phyloP scores from a whole-genome alignment of 192 early-diverging fungal genomes.

The Coemansia sp. region DNA sequence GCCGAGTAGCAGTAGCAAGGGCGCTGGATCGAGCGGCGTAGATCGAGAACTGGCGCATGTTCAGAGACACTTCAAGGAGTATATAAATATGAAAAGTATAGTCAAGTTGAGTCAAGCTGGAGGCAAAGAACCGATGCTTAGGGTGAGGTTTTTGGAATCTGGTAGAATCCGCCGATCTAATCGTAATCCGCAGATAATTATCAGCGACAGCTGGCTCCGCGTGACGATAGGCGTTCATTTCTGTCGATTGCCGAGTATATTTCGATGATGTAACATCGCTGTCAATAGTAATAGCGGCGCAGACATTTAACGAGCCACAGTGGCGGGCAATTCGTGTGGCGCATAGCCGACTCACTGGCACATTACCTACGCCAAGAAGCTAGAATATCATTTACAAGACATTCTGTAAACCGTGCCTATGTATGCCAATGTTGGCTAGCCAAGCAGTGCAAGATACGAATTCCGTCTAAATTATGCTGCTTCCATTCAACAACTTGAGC shows the following conservation, averaged over 20 bases:
- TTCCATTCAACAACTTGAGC: not conserved
- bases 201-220: not conserved
- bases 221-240: not conserved
- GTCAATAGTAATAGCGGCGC: not conserved
- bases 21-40: slow-evolving; percentile 24
- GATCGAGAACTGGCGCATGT: slow-evolving; percentile 48
- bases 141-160: not conserved
- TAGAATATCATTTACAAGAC: not conserved
- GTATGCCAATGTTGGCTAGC: not conserved
- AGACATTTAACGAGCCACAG: not conserved
- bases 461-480: not conserved
- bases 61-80: not conserved
- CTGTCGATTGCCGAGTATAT: not conserved
- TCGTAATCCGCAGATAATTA: not conserved
- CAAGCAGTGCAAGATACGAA: not conserved
- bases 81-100: not conserved
- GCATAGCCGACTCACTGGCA: not conserved
- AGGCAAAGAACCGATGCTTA: not conserved
- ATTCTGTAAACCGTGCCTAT: not conserved
- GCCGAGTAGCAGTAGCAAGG: slow-evolving; percentile 8
- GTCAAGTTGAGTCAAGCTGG: too few relatives aligned
- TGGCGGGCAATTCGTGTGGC: slow-evolving; percentile 3
- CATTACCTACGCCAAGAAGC: not conserved
- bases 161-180: not conserved
- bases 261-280: not conserved